Percentiles rank a stretch among this genome's conserved stretches.
These are phyloP conservation scores for Ogataea allantospora DNA, from an alignment of 805 yeast species.

Conservation along the genomic window DNA sequence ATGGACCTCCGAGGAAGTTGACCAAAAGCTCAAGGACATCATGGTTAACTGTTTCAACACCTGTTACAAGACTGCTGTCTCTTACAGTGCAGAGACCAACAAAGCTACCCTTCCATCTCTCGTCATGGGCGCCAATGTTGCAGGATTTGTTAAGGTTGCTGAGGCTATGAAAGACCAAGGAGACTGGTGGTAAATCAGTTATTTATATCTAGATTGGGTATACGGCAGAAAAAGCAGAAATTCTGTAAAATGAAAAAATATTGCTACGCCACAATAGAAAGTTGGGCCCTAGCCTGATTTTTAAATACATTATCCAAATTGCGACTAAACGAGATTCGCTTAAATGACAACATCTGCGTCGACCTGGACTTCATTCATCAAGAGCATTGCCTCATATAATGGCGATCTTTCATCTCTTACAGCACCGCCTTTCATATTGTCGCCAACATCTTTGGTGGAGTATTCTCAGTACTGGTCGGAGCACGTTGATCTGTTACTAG, in stretches of 20 bases:
- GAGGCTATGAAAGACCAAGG: constrained; percentile 98
- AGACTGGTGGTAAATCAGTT: constrained; percentile 47
- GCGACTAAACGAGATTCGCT: constrained; percentile 2
- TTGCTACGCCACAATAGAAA: constrained; percentile 1
- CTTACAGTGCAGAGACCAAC: constrained; percentile 69
- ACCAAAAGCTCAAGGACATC: constrained; percentile 82
- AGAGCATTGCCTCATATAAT: constrained; percentile 86
- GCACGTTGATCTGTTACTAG: constrained; percentile 79
- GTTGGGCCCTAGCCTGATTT: neutral
- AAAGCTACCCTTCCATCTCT: constrained; percentile 81
- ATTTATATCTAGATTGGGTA: too few species aligned
- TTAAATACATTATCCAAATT: neutral
- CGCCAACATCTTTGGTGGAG: constrained; percentile 85
- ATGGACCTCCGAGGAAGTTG: constrained; percentile 94
- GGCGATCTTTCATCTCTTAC: constrained; percentile 92
- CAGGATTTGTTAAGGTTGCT: constrained; percentile 98
- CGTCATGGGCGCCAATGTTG: constrained; percentile 98
- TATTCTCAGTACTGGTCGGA: constrained; percentile 97
- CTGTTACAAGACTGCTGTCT: constrained; percentile 84
- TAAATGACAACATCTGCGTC: constrained; percentile 29
- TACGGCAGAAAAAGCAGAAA: neutral
- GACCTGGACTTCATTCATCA: constrained; percentile 91
- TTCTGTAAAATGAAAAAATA: neutral
- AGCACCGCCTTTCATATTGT: constrained; percentile 95
- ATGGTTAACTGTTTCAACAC: constrained; percentile 91